Evolutionary conservation across 2,329 filamentous ascomycete genomes (phyloP).

Genomic region (Xylaria multiplex): DNA sequence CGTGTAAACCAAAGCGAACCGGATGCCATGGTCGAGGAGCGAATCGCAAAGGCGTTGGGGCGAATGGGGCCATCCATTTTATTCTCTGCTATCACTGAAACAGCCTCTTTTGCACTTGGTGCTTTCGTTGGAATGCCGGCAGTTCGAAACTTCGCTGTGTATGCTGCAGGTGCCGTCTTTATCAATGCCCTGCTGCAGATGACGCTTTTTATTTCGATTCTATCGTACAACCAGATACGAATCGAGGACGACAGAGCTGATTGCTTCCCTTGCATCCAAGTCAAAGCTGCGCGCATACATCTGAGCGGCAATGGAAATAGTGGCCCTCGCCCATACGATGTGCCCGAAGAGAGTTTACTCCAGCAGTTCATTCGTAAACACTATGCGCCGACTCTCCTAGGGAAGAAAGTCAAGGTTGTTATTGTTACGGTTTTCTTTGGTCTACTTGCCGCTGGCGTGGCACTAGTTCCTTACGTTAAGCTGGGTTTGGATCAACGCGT

Average conservation of each 20-base stretch:
- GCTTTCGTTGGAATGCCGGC: constrained; percentile 98
- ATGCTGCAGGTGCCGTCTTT: constrained; percentile 93
- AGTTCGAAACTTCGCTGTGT: constrained; percentile 95
- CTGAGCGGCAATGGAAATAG: constrained; percentile 70
- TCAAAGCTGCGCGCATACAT: constrained; percentile 77
- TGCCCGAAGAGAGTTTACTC: constrained; percentile 83
- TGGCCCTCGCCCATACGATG: constrained; percentile 72
- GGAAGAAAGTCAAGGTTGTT: constrained; percentile 79
- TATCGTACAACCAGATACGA: constrained; percentile 89
- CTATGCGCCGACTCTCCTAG: constrained; percentile 85
- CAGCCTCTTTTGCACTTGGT: constrained; percentile 89
- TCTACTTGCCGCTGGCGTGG: constrained; percentile 84
- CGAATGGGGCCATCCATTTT: constrained; percentile 97
- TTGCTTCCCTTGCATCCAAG: constrained; percentile 87
- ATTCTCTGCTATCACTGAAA: constrained; percentile 94
- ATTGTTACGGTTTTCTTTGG: constrained; percentile 87
- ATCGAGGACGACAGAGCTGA: constrained; percentile 91
- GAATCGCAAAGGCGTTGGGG: constrained; percentile 87
- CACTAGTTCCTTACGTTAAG: constrained; percentile 83
- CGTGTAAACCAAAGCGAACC: constrained; percentile 92
- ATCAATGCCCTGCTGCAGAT: constrained; percentile 98
- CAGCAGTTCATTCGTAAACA: constrained; percentile 90
- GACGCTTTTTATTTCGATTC: constrained; percentile 94
- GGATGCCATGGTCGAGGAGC: constrained; percentile 85
- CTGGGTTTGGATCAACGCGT: constrained; percentile 94